Evolutionary conservation across 2,329 filamentous ascomycete species (phyloP).

Genomic region (Iodosphaeria phyllophila): DNA sequence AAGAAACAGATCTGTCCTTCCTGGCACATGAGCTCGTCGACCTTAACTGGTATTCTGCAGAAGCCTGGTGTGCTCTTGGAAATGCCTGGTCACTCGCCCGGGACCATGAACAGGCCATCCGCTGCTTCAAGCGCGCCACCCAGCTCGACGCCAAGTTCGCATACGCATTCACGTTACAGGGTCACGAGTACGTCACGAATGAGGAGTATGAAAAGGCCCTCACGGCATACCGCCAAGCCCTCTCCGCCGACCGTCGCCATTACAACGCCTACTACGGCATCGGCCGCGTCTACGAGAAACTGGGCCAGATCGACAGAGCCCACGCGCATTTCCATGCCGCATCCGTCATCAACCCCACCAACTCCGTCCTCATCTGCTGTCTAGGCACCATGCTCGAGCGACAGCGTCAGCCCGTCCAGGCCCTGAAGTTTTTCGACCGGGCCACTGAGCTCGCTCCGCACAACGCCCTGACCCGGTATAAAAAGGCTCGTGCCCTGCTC

Average conservation of each 20-base stretch:
- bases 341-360: slow-evolving; percentile 78
- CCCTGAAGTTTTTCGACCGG: slow-evolving; percentile 63
- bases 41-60: slow-evolving; percentile 69
- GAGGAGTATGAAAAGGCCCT: slow-evolving; percentile 96
- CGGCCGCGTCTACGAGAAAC: slow-evolving; percentile 66
- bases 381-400: slow-evolving; percentile 83
- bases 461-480: slow-evolving; percentile 73
- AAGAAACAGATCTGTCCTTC: slow-evolving; percentile 79
- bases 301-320: slow-evolving; percentile 80
- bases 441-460: slow-evolving; percentile 69
- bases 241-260: slow-evolving; percentile 71
- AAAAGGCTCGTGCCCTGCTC: slow-evolving; percentile 77
- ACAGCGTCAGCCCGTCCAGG: slow-evolving; percentile 62
- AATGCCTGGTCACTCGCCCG: slow-evolving; percentile 87
- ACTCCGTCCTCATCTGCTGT: slow-evolving; percentile 80
- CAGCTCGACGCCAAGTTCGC: slow-evolving; percentile 81
- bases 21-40: slow-evolving; percentile 83
- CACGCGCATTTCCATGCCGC: slow-evolving; percentile 83
- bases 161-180: slow-evolving; percentile 89
- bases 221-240: slow-evolving; percentile 67
- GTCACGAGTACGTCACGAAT: slow-evolving; percentile 87
- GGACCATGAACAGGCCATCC: slow-evolving; percentile 86
- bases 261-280: slow-evolving; percentile 98
- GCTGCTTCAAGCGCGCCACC: slow-evolving; percentile 86
- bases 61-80: slow-evolving; percentile 90